Evolutionary conservation across 306 rosid genomes (phyloP), one percentile per base, ranked within the genome.

Genomic region (Cajanus cajan): DNA sequence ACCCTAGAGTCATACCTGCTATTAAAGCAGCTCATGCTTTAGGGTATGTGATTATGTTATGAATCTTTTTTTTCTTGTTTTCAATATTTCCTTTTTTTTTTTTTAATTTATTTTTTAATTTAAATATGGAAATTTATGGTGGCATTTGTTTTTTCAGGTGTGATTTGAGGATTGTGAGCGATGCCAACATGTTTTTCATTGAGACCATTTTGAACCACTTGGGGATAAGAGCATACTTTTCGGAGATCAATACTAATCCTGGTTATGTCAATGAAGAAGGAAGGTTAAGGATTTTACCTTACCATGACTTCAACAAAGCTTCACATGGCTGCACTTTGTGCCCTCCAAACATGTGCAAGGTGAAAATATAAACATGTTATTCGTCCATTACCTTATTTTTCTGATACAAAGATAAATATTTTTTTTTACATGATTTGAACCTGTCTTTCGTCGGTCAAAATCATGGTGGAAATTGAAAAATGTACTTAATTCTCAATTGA

Each of bases 291-390:
- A 90, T 92, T 70, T 74, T 71, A 9, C 94, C 97, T 65, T 74
- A 44, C 72, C 89, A 83, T 76, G 90, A 90, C 58, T 92, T 90
- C 78, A 68, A 84, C 71, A 85, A 83, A 8, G 82, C 86, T 19
- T 18, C 92, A 1, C 97, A 90, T 83, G 91, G 90, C 39, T 90
- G 94, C 86, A 24, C 14, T 73, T 77, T 65, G 76, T 90, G 97
- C 77, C 97, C 97, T 75, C 95, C 92, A 55, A 92, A 92, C 55
- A 92, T 92, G 97, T 92, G 97, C 95, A 92, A 93, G 98, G 98
- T 90, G n/a, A n/a, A 81, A 41, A 62, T 66, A 3, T 1, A 25
- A 2, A 11, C 15, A 10, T 48, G 2, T 22, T 11, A 11, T 31
- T 47, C 4, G 19, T 73, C 66, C 48, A 40, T 73, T 40, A 33